phyloP scores from a whole-genome alignment of 345 rosid genomes.

The Firmiana major region DNA sequence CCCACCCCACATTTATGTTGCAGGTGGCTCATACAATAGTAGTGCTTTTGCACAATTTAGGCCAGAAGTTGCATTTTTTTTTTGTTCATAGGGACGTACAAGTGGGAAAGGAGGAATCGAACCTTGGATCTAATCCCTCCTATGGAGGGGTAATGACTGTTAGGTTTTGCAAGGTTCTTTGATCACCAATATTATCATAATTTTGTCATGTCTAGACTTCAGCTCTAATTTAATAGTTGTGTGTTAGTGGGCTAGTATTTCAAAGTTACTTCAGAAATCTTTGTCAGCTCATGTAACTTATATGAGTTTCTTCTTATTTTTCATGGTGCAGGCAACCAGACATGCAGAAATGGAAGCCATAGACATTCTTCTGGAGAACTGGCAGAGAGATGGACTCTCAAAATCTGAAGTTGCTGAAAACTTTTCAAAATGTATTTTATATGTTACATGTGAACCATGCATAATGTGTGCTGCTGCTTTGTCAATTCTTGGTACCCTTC shows the following conservation, averaged over 20 bases:
- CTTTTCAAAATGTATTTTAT: conserved; percentile 57
- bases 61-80: background rate
- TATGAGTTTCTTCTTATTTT: background rate
- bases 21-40: background rate
- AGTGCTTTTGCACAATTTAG: background rate
- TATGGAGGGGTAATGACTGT: too few relatives aligned
- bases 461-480: conserved; percentile 92
- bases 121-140: too few relatives aligned
- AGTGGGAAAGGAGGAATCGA: too few relatives aligned
- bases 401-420: conserved; percentile 52
- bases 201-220: background rate
- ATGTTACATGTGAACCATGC: conserved; percentile 91
- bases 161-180: background rate
- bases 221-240: background rate
- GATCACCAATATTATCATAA: background rate
- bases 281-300: background rate
- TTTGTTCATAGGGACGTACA: too few relatives aligned
- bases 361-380: conserved; percentile 60
- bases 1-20: background rate
- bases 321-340: conserved; percentile 55
- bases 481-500: conserved; percentile 57
- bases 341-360: conserved; percentile 97
- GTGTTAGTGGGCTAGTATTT: background rate
- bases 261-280: background rate
- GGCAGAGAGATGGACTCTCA: conserved; percentile 58